A percentile compares a stretch with the other conserved stretches of the same genome.
Evolutionary conservation across 169 alveolate species (phyloP).

Genomic region (Plasmodium berghei): DNA sequence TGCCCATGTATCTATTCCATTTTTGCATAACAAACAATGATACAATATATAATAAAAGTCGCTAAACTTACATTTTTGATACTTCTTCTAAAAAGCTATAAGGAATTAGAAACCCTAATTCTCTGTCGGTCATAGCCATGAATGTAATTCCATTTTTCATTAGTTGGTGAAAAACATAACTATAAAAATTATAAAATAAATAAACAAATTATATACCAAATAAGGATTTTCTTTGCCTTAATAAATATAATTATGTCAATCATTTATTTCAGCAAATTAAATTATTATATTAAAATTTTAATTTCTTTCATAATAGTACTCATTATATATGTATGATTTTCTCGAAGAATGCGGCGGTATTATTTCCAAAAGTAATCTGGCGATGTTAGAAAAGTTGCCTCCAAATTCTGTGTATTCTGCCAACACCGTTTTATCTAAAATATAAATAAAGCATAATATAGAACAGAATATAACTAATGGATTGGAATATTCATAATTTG

Average conservation of each 20-base stretch:
- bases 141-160: slow-evolving; percentile 74
- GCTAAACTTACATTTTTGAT: slow-evolving; percentile 50
- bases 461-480: background rate
- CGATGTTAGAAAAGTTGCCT: slow-evolving; percentile 69
- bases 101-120: slow-evolving; percentile 69
- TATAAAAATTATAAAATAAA: slow-evolving; percentile 1
- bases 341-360: slow-evolving; percentile 73
- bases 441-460: background rate
- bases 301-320: slow-evolving; percentile 23
- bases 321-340: slow-evolving; percentile 71
- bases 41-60: background rate
- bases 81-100: slow-evolving; percentile 73
- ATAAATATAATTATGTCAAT: background rate
- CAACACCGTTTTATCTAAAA: slow-evolving; percentile 65
- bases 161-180: slow-evolving; percentile 74
- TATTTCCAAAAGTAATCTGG: slow-evolving; percentile 72
- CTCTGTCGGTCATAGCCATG: slow-evolving; percentile 75
- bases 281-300: background rate
- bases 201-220: background rate
- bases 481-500: slow-evolving; percentile 1
- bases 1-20: background rate
- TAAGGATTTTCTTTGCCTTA: background rate
- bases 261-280: background rate
- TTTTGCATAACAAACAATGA: background rate
- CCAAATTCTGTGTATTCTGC: slow-evolving; percentile 76